phyloP scores from a whole-genome alignment of 2,329 filamentous ascomycete genomes.

The Fusarium miscanthi region DNA sequence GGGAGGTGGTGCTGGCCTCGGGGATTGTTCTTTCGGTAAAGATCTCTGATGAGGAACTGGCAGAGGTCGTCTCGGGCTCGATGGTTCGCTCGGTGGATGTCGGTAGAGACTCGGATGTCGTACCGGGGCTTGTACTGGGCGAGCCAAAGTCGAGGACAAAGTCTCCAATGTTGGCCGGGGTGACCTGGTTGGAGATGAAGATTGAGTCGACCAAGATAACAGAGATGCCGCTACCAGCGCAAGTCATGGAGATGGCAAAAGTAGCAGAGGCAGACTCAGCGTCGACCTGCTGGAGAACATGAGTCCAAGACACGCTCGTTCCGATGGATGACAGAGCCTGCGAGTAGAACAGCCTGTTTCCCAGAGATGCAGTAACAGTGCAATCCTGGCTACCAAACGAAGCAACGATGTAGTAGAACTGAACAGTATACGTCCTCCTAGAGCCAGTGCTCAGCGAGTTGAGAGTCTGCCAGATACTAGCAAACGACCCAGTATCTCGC shows the following conservation, averaged over 20 bases:
- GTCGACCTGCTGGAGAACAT: not conserved
- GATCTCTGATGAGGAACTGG: accelerated
- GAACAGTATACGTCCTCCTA: conserved; percentile 1
- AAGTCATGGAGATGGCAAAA: conserved; percentile 4
- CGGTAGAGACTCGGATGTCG: not conserved
- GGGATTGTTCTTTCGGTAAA: not conserved
- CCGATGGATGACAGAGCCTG: not conserved
- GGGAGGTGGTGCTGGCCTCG: not conserved
- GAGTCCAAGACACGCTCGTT: not conserved
- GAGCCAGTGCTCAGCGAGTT: not conserved
- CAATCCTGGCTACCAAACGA: not conserved
- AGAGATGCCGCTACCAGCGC: not conserved
- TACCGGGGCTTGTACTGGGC: accelerated
- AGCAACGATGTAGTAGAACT: conserved; percentile 5
- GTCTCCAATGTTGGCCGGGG: conserved; percentile 3
- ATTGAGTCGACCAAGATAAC: conserved; percentile 11
- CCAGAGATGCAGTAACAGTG: not conserved
- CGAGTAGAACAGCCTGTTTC: conserved; percentile 1
- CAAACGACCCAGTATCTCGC: not conserved
- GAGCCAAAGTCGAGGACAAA: conserved; percentile 12
- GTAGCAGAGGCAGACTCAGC: not conserved
- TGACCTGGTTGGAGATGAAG: conserved; percentile 29
- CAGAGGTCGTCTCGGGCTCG: accelerated
- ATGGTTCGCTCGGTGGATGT: not conserved
- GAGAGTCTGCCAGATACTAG: conserved; percentile 6